phyloP scores from a whole-genome alignment of 805 yeast genomes.

The Kregervanrija pseudodelftensis region DNA sequence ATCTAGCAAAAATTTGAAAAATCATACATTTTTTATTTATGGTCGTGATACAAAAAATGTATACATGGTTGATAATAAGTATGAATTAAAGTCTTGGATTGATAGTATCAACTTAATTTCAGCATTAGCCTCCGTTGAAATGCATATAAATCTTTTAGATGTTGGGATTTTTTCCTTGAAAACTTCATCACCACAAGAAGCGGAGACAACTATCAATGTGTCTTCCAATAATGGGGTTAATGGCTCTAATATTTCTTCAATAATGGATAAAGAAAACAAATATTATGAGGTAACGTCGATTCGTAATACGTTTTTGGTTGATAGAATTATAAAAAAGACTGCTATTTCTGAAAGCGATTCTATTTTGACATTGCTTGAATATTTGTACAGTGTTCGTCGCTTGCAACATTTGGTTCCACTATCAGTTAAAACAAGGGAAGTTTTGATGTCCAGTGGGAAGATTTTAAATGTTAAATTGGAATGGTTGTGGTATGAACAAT shows the following conservation, averaged over 20 bases:
- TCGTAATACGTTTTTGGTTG: no score
- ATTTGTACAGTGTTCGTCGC: conserved; percentile 30
- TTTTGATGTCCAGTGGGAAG: conserved; percentile 36
- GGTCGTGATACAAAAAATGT: conserved; percentile 33
- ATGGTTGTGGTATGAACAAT: conserved; percentile 49
- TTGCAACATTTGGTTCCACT: conserved; percentile 48
- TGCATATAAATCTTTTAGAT: no score
- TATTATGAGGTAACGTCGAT: no score
- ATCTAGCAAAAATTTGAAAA: conserved; percentile 5
- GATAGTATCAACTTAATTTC: conserved; percentile 43
- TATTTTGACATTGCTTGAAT: conserved; percentile 28
- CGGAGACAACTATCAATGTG: no score
- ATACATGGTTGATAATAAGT: conserved; percentile 35
- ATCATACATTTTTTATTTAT: conserved; percentile 31
- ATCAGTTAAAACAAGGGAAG: conserved; percentile 43
- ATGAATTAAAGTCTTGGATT: conserved; percentile 55
- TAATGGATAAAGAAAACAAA: no score
- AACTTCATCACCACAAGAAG: no score
- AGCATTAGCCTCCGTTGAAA: no score
- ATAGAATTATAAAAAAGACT: no score
- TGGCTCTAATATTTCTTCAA: no score
- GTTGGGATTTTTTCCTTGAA: no score
- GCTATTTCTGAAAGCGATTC: not conserved
- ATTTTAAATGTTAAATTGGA: conserved; percentile 46
- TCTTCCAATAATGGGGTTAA: no score